phyloP scores from a whole-genome alignment of 768 basidiomycete genomes.

The Leucosporidium creatinivorum region DNA sequence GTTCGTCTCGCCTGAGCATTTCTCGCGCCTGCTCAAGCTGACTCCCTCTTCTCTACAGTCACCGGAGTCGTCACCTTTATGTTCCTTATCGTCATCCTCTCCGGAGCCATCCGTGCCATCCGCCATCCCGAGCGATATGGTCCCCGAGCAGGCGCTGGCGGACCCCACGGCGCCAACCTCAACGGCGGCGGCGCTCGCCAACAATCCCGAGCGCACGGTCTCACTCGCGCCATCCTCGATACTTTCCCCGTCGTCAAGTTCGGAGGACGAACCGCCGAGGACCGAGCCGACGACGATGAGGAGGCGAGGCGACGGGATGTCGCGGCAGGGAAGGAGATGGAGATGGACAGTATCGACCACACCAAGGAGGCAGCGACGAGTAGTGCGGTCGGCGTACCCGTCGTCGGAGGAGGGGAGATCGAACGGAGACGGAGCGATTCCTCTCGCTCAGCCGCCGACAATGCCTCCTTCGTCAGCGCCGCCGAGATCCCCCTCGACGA shows the following conservation, averaged over 20 bases:
- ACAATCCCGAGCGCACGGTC: constrained; percentile 65
- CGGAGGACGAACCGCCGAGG: constrained; percentile 38
- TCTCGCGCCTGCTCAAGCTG: neutral
- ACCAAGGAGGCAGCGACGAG: neutral
- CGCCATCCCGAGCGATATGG: constrained; percentile 89
- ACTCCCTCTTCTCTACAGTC: neutral
- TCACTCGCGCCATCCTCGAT: constrained; percentile 87
- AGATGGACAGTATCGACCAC: neutral
- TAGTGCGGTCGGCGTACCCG: neutral
- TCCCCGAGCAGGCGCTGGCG: constrained; percentile 50
- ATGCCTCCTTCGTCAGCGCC: neutral
- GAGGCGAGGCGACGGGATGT: constrained; percentile 5
- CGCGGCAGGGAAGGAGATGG: neutral
- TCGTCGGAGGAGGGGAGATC: neutral
- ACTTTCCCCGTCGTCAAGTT: constrained; percentile 94
- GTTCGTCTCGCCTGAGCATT: too few species aligned
- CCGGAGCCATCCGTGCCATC: constrained; percentile 73
- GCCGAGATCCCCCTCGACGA: too few species aligned
- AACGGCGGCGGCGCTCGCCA: constrained; percentile 48
- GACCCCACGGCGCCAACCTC: constrained; percentile 32
- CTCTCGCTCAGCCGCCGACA: neutral
- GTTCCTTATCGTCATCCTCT: constrained; percentile 75
- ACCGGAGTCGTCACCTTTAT: constrained; percentile 57
- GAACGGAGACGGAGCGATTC: constrained; percentile 32
- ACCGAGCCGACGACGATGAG: constrained; percentile 27